Percentiles rank a stretch among this genome's conserved stretches.
These are phyloP conservation scores for Fusarium redolens DNA, from an alignment of 2,329 filamentous ascomycete species.

Conservation along the genomic window DNA sequence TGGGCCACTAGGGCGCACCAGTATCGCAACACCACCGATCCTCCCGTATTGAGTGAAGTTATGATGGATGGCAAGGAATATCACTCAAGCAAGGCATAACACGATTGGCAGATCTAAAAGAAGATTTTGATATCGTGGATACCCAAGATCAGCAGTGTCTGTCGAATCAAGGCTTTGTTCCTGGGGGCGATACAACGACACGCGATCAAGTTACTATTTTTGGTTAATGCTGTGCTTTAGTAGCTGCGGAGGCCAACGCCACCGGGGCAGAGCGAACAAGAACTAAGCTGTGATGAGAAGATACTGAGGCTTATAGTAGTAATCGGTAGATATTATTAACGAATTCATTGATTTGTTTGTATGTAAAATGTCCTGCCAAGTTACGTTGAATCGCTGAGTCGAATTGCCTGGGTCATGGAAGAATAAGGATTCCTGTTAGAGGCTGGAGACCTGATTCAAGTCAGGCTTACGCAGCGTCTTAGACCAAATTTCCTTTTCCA, in stretches of 20 bases:
- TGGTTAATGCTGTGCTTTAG: slow-evolving; percentile 17
- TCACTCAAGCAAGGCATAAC: background rate
- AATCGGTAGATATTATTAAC: background rate
- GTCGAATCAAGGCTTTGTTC: slow-evolving; percentile 30
- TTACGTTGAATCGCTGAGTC: background rate
- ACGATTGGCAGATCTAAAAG: slow-evolving; percentile 3
- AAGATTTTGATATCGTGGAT: slow-evolving; percentile 9
- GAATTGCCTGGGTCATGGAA: background rate
- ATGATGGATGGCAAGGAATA: background rate
- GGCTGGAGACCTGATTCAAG: background rate
- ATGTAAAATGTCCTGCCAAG: background rate
- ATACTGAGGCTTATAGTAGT: background rate
- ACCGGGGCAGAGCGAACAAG: slow-evolving; percentile 5
- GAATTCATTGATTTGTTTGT: background rate
- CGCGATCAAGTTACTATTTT: slow-evolving; percentile 44
- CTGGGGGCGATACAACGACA: slow-evolving; percentile 34
- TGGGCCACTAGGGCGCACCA: background rate
- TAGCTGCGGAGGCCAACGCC: background rate
- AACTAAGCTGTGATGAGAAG: background rate
- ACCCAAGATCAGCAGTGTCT: slow-evolving; percentile 13
- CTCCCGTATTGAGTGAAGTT: background rate
- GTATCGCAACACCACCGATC: background rate
- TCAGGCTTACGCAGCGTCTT: background rate
- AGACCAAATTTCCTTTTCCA: background rate
- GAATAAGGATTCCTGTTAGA: background rate